Conservation (phyloP, 148 eudicot species). For the Suaeda aralocaspica region DNA sequence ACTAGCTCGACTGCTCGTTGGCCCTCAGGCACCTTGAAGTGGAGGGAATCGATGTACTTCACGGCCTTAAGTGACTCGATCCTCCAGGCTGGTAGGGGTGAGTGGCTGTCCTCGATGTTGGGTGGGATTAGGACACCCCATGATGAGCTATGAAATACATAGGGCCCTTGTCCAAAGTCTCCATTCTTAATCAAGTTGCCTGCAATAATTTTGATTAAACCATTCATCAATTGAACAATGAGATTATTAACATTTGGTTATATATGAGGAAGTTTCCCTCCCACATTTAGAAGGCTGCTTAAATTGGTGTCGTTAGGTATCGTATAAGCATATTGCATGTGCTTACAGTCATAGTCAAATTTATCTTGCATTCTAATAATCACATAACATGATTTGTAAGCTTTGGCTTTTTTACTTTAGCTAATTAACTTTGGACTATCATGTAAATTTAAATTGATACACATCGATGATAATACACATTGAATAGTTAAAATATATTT, state of each 20-base stretch:
- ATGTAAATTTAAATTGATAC: neutral
- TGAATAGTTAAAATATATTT: too few relatives aligned
- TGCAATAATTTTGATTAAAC: too few relatives aligned
- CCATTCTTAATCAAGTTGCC: constrained; percentile 49
- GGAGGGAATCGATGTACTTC: constrained; percentile 38
- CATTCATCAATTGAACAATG: too few relatives aligned
- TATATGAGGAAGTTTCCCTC: constrained; percentile 4
- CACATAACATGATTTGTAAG: neutral
- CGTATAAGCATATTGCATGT: neutral
- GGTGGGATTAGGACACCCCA: constrained; percentile 47
- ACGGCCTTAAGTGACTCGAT: constrained; percentile 48
- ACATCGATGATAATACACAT: too few relatives aligned
- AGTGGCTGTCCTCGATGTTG: constrained; percentile 40
- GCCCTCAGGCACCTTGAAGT: constrained; percentile 39
- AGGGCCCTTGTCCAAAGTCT: constrained; percentile 51
- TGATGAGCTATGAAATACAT: constrained; percentile 35
- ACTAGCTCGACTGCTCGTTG: constrained; percentile 42
- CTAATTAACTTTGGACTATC: neutral
- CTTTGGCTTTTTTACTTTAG: neutral
- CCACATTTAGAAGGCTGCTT: constrained; percentile 9
- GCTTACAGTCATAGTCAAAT: neutral
- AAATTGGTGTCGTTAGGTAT: too few relatives aligned
- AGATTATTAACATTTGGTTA: too few relatives aligned
- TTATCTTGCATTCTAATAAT: neutral
- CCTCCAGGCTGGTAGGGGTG: constrained; percentile 51